Evolutionary conservation across 768 basidiomycete species (phyloP), one percentile per base, ranked within the genome.

Genomic region (Lactarius hatsudake): DNA sequence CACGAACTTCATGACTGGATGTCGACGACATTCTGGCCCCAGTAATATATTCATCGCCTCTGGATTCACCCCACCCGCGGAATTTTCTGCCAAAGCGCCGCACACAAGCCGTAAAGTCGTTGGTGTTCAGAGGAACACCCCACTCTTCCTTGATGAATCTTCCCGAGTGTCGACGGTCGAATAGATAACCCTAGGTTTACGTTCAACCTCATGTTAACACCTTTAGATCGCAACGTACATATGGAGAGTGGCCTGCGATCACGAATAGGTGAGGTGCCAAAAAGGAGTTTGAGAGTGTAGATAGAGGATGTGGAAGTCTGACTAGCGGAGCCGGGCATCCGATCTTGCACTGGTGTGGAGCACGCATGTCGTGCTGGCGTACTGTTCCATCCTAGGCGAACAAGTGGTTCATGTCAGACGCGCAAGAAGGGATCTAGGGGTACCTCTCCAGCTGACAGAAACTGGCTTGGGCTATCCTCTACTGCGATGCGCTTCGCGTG

Each of bases 201-300:
- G 69, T 74, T 40, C 51, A 58, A 69, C 38, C 69, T 45, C 36
- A 70, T 51, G 15, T 38, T 7, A 60, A 68, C 34, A 65, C n/a
- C 36, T 15, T 32, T 45, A 20, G 32, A 56, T 15, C 51, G 13
- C 26, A 36, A 82, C 88, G 70, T 71, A 93, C 93, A 74, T 85
- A 89, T 54, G 87, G 85, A 0, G 89, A 86, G 69, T 89, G 86
- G 40, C 94, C 94, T 4, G 90, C 93, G 40, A 94, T 92, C 23
- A 94, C 87, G 69, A 95, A 87, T 64, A 93, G 88, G 72, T 91
- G 89, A 0, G 93, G 93, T 0, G 90, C 87, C 17, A 94, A 79
- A 3, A 89, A 84, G 20, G 94, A 94, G 28, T 91, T 78, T 3
- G 91, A 83, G 54, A 95, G 77, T 23, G 91, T 86, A 9, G 87